Conservation (phyloP, 192 early-diverging fungal species). For the Entomortierella lignicola region DNA sequence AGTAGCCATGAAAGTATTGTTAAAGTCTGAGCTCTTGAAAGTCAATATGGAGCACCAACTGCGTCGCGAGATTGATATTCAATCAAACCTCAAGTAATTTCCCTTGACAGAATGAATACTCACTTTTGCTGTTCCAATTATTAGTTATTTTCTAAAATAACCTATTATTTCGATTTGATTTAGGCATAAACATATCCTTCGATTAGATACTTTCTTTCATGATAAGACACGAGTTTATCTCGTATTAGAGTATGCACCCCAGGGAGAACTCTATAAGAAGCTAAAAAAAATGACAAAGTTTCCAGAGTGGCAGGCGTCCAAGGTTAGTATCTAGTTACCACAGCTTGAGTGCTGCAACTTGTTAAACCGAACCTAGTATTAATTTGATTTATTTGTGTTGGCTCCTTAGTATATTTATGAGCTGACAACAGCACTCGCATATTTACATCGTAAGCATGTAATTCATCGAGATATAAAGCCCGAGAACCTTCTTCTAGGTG, state of each 20-base stretch:
- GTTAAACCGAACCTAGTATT: too few species aligned
- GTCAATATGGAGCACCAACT: conserved; percentile 89
- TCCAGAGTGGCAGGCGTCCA: conserved; percentile 78
- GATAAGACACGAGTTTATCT: conserved; percentile 92
- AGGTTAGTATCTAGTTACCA: conserved; percentile 51
- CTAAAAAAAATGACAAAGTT: conserved; percentile 79
- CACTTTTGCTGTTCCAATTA: too few species aligned
- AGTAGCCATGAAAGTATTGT: conserved; percentile 92
- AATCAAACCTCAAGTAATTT: conserved; percentile 83
- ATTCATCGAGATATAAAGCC: conserved; percentile 99
- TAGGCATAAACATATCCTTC: conserved; percentile 92
- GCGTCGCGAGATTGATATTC: conserved; percentile 95
- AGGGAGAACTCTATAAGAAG: conserved; percentile 92
- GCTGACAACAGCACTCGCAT: conserved; percentile 86
- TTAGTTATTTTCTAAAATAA: too few species aligned
- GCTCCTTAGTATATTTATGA: conserved; percentile 86
- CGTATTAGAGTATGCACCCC: conserved; percentile 95
- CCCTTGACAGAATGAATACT: too few species aligned
- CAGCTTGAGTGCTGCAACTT: too few species aligned
- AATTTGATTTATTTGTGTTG: neutral
- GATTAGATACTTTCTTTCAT: conserved; percentile 97
- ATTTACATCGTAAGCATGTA: conserved; percentile 90
- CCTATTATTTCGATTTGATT: neutral
- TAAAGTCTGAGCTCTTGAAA: conserved; percentile 83
- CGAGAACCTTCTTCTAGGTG: conserved; percentile 91